phyloP scores from a whole-genome alignment of 2,329 filamentous ascomycete species.

The Sordariomycetes sp. region DNA sequence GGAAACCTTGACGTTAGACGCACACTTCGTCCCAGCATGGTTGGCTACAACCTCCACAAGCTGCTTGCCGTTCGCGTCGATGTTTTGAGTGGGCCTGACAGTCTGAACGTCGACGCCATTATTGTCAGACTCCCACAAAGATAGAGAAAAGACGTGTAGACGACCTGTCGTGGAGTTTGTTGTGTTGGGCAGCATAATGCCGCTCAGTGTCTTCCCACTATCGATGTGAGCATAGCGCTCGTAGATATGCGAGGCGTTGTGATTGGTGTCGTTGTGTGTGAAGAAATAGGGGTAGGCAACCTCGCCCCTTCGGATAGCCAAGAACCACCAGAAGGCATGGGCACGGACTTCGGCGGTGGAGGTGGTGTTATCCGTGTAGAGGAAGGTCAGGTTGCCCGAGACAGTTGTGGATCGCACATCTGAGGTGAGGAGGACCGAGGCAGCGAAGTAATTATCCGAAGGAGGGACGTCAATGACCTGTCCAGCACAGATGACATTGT shows the following conservation, averaged over 20 bases:
- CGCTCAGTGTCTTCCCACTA: slow-evolving; percentile 23
- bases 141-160: slow-evolving; percentile 32
- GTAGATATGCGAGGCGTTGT: slow-evolving; percentile 33
- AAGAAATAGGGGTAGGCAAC: slow-evolving; percentile 32
- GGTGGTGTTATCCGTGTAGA: slow-evolving; percentile 29
- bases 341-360: slow-evolving; percentile 31
- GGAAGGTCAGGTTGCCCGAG: slow-evolving; percentile 29
- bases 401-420: slow-evolving; percentile 28
- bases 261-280: slow-evolving; percentile 27
- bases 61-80: slow-evolving; percentile 22
- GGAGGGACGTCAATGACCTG: slow-evolving; percentile 25
- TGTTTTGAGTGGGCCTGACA: slow-evolving; percentile 33
- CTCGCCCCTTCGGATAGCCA: slow-evolving; percentile 35
- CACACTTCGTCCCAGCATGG: slow-evolving; percentile 24
- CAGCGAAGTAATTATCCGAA: slow-evolving; percentile 25
- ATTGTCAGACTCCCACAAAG: slow-evolving; percentile 17
- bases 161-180: slow-evolving; percentile 23
- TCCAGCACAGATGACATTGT: slow-evolving; percentile 33
- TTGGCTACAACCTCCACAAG: slow-evolving; percentile 29
- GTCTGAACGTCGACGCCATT: slow-evolving; percentile 22
- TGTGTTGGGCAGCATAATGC: slow-evolving; percentile 29
- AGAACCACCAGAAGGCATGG: slow-evolving; percentile 31
- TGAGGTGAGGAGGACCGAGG: slow-evolving; percentile 30
- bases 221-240: slow-evolving; percentile 29
- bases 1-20: slow-evolving; percentile 19